Evolutionary conservation across 192 early-diverging fungal genomes (phyloP), one percentile per base, ranked within the genome.

Genomic region (Gigaspora rosea): DNA sequence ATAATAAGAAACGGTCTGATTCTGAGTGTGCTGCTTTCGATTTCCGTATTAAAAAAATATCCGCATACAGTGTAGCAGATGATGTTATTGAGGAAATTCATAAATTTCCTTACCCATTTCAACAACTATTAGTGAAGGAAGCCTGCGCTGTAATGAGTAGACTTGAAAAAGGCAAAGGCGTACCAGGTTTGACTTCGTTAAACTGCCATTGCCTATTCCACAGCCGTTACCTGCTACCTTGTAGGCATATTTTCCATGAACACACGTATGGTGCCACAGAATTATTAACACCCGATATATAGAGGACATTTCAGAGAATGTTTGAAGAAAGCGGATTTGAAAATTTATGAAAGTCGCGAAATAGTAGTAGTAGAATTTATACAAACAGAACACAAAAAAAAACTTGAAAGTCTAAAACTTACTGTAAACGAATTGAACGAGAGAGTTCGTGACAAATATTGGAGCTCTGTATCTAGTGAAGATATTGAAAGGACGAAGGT

Each of bases 11-110:
- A 22, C 61, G 10, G 3, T 63, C 61, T 20, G 61, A 63, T 33
- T 63, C 61, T 33, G 61, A 63, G 20, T n/a, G 33, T n/a, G 61
- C 3, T 11, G 61, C 61, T 22, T 63, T 63, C 61, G 33, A 63
- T 20, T 63, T 63, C 20, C 61, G 61, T 11, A 63, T 20, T 20
- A 63, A n/a, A n/a, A n/a, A n/a, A n/a, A 13, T 68, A 68, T 68
- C 33, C 16, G 9, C 66, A 16, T 46, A 68, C 47, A 15, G 36
- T 46, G 41, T 68, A 50, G 9, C 10, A 7, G 8, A 68, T 68
- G 66, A 68, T 16, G 16, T 68, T 46, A 18, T 68, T 46, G 15
- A 47, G 16, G 9, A 68, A 68, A 68, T 68, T 49, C 41, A 68
- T 8, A 68, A 68, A 64, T 64, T 64, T 64, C 20, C 66, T 15